phyloP scores from a whole-genome alignment of 352 stramenopile genomes.

The Phytophthora sp. region DNA sequence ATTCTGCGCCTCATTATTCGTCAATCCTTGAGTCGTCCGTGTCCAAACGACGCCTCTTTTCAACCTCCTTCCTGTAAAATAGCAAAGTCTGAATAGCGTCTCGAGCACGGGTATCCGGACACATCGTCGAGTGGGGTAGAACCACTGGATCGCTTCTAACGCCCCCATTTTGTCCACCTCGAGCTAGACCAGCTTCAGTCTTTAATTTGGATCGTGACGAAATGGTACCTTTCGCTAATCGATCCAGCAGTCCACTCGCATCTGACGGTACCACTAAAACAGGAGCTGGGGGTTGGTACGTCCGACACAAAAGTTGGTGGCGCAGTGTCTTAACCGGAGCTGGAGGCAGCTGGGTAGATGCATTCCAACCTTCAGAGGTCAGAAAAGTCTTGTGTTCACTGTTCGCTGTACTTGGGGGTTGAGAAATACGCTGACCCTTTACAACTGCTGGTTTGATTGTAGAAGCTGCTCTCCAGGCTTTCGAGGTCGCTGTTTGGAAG shows the following conservation, averaged over 20 bases:
- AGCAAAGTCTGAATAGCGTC: slow-evolving; percentile 68
- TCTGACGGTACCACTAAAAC: slow-evolving; percentile 43
- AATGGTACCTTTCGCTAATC: slow-evolving; percentile 61
- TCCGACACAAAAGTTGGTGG: slow-evolving; percentile 67
- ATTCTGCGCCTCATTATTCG: slow-evolving; percentile 14
- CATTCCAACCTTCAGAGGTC: slow-evolving; percentile 48
- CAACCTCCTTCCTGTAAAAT: slow-evolving; percentile 69
- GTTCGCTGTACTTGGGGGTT: slow-evolving; percentile 8
- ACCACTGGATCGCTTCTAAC: neutral
- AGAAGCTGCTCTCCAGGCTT: neutral
- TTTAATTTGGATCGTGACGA: slow-evolving; percentile 59
- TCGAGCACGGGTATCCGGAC: slow-evolving; percentile 43
- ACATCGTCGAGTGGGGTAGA: too few species aligned
- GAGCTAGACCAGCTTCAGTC: neutral
- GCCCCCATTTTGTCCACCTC: neutral
- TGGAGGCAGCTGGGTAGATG: slow-evolving; percentile 52
- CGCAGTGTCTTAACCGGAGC: slow-evolving; percentile 43
- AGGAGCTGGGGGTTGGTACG: slow-evolving; percentile 51
- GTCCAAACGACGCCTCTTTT: slow-evolving; percentile 52
- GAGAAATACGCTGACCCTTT: neutral
- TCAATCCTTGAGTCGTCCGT: slow-evolving; percentile 3
- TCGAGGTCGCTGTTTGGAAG: neutral
- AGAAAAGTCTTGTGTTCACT: slow-evolving; percentile 1
- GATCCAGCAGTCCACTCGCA: slow-evolving; percentile 43
- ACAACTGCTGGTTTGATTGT: slow-evolving; percentile 5